Evolutionary conservation across 768 basidiomycete species (phyloP).

Genomic region (Termitomyces sp.): DNA sequence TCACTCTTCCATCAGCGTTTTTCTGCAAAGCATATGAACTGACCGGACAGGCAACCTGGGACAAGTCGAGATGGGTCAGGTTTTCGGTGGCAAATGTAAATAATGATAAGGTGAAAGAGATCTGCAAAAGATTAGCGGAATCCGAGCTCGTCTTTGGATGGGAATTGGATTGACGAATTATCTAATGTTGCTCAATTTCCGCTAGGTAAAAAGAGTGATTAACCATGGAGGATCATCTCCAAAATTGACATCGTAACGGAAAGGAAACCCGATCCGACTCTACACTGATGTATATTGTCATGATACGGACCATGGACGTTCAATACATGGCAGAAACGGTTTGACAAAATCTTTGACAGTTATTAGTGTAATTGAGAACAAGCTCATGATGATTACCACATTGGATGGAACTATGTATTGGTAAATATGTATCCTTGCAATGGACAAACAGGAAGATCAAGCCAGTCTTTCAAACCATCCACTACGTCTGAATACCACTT

Average conservation of each 20-base stretch:
- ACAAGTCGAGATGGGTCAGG: conserved; percentile 61
- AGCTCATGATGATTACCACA: not conserved
- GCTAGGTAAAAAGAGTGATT: not conserved
- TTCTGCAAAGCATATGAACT: conserved; percentile 36
- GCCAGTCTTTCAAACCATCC: not conserved
- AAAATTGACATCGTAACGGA: no score
- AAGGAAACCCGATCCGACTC: no score
- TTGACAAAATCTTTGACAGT: not conserved
- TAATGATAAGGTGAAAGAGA: conserved; percentile 49
- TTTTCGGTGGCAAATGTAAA: conserved; percentile 82
- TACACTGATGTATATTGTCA: no score
- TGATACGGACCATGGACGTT: no score
- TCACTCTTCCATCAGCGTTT: conserved; percentile 62
- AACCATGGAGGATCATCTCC: not conserved
- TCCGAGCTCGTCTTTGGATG: conserved; percentile 33
- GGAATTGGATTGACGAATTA: conserved; percentile 17
- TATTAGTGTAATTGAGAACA: no score
- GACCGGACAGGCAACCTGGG: conserved; percentile 24
- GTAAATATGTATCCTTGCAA: not conserved
- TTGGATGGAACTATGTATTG: not conserved
- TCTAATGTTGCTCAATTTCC: not conserved
- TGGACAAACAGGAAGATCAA: not conserved
- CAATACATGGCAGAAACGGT: no score
- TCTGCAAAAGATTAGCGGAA: conserved; percentile 46
- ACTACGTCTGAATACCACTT: not conserved